Evolutionary conservation across 441 rosid genomes (phyloP).

Genomic region (Brassica hybrid): DNA sequence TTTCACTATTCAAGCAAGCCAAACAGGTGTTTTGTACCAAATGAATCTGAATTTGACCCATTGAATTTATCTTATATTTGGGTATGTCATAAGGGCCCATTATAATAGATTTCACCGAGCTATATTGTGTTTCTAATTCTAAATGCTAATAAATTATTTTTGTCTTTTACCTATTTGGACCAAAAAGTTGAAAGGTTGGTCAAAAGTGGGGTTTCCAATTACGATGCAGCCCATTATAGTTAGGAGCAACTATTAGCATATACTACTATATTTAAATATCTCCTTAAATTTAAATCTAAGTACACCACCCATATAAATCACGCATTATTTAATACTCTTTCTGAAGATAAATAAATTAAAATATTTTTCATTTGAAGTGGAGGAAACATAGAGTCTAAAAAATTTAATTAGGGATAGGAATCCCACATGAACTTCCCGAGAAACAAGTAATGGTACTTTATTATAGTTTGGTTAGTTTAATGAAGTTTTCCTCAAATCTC

Average conservation of each 20-base stretch:
- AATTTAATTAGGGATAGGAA: constrained; percentile 38
- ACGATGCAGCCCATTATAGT: constrained; percentile 45
- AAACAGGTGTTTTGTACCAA: not conserved
- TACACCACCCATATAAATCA: constrained; percentile 23
- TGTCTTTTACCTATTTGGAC: constrained; percentile 38
- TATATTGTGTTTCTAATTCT: constrained; percentile 16
- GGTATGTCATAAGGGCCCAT: not conserved
- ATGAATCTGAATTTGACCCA: not conserved
- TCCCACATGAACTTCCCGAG: constrained; percentile 48
- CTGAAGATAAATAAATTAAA: not conserved
- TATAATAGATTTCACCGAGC: constrained; percentile 19
- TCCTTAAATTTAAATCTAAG: constrained; percentile 7
- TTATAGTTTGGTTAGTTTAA: constrained; percentile 32
- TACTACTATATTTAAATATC: not conserved
- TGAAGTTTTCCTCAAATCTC: constrained; percentile 9
- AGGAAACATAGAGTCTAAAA: constrained; percentile 24
- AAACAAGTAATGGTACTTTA: constrained; percentile 40
- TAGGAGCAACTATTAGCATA: constrained; percentile 2
- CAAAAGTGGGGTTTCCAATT: constrained; percentile 42
- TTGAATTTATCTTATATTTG: not conserved
- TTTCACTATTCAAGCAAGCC: too few species aligned
- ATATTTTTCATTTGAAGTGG: not conserved
- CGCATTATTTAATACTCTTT: constrained; percentile 6
- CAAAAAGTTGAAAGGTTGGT: constrained; percentile 46
- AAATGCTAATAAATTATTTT: constrained; percentile 21